These are phyloP conservation scores for Cryptococcus sp. DNA, from an alignment of 1,284 basidiomycete species.

Conservation along the genomic window DNA sequence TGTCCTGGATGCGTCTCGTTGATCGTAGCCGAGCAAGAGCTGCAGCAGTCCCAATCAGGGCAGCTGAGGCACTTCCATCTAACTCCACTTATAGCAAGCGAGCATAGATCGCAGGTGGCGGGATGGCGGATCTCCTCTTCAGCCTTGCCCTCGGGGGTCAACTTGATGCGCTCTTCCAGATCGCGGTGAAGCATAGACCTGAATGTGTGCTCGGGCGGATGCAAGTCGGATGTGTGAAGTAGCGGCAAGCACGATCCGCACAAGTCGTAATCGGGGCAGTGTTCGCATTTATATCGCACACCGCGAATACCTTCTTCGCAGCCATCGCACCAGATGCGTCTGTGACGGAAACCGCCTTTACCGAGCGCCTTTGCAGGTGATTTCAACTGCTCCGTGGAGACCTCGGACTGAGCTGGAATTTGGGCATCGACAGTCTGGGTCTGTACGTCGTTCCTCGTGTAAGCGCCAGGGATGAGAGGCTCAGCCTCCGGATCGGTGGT, in stretches of 20 bases:
- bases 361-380: conserved; percentile 25
- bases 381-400: conserved; percentile 8
- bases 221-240: conserved; percentile 43
- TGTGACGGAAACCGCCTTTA: conserved; percentile 49
- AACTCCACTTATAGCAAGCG: conserved; percentile 43
- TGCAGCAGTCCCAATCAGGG: conserved; percentile 62
- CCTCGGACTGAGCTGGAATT: conserved; percentile 9
- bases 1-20: conserved; percentile 73
- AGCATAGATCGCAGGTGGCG: conserved; percentile 49
- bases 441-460: conserved; percentile 19
- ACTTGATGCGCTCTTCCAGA: conserved; percentile 45
- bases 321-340: conserved; percentile 50
- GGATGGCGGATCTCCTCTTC: conserved; percentile 35
- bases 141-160: conserved; percentile 20
- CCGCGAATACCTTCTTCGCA: conserved; percentile 48
- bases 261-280: conserved; percentile 50
- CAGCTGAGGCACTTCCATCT: conserved; percentile 54
- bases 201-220: conserved; percentile 45
- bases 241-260: conserved; percentile 48
- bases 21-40: conserved; percentile 66
- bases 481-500: conserved; percentile 15
- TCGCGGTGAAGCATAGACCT: conserved; percentile 49
- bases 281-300: conserved; percentile 50
- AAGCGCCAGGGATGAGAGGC: conserved; percentile 42
- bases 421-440: background rate